Percentiles rank a stretch among this genome's conserved stretches.
Evolutionary conservation across 2,329 filamentous ascomycete species (phyloP).

Genomic region (Kalaharituber pfeilii): DNA sequence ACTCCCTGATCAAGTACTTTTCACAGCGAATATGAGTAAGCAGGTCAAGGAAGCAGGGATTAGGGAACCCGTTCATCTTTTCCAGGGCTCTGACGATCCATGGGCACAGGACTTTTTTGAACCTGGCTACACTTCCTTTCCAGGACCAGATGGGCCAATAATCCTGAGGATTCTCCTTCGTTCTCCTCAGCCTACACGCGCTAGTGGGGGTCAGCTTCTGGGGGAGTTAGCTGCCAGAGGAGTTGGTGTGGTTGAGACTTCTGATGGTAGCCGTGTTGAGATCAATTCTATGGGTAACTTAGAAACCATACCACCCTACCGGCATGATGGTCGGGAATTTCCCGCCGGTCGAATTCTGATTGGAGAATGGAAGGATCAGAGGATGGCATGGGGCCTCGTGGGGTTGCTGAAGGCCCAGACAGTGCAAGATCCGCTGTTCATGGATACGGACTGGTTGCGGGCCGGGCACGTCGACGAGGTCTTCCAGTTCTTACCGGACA

Average conservation of each 20-base stretch:
- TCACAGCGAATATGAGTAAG: slow-evolving; percentile 17
- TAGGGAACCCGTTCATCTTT: slow-evolving; percentile 16
- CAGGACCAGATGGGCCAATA: slow-evolving; percentile 26
- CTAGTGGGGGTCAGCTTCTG: slow-evolving; percentile 26
- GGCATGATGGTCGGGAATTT: slow-evolving; percentile 10
- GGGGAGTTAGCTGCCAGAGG: slow-evolving; percentile 23
- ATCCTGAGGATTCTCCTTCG: slow-evolving; percentile 26
- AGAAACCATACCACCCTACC: slow-evolving; percentile 28
- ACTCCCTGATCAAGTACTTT: not conserved
- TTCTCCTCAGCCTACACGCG: slow-evolving; percentile 17
- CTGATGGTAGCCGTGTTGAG: slow-evolving; percentile 11
- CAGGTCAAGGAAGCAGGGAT: slow-evolving; percentile 13
- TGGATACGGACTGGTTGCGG: slow-evolving; percentile 26
- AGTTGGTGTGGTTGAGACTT: slow-evolving; percentile 25
- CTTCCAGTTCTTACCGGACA: slow-evolving; percentile 25
- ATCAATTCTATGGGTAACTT: slow-evolving; percentile 26
- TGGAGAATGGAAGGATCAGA: slow-evolving; percentile 12
- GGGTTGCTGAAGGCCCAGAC: slow-evolving; percentile 26
- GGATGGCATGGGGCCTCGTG: slow-evolving; percentile 18
- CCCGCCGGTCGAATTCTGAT: slow-evolving; percentile 21
- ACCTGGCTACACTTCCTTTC: slow-evolving; percentile 28
- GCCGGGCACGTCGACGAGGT: slow-evolving; percentile 27
- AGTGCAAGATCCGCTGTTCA: slow-evolving; percentile 25
- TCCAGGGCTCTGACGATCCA: slow-evolving; percentile 23
- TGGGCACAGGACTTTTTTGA: slow-evolving; percentile 31